A percentile compares a stretch with the other conserved stretches of the same genome.
phyloP scores from a whole-genome alignment of 2,329 filamentous ascomycete genomes.

The Beauveria sp. region DNA sequence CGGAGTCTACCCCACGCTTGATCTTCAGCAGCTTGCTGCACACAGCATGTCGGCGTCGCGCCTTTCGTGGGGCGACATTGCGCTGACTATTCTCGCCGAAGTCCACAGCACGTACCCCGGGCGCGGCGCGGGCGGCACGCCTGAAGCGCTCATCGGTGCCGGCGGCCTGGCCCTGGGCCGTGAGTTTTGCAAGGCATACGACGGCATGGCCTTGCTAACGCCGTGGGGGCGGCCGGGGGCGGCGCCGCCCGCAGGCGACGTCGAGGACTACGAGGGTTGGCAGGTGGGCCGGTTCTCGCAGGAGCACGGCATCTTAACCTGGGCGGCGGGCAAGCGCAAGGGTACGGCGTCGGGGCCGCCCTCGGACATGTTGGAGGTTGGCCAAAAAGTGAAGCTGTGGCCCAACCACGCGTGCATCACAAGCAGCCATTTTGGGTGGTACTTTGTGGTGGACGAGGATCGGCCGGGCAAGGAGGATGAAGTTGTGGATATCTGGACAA shows the following conservation, averaged over 20 bases:
- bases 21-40: slow-evolving; percentile 72
- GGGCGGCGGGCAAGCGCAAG: slow-evolving; percentile 30
- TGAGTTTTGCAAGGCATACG: slow-evolving; percentile 66
- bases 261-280: slow-evolving; percentile 46
- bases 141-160: slow-evolving; percentile 61
- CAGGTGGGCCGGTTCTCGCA: slow-evolving; percentile 66
- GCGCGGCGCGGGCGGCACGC: slow-evolving; percentile 38
- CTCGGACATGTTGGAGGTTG: slow-evolving; percentile 39
- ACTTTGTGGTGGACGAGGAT: slow-evolving; percentile 63
- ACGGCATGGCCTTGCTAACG: slow-evolving; percentile 62
- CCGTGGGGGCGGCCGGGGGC: slow-evolving; percentile 40
- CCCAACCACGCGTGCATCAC: slow-evolving; percentile 78
- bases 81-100: slow-evolving; percentile 62
- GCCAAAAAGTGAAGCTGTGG: slow-evolving; percentile 63
- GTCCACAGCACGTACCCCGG: slow-evolving; percentile 60
- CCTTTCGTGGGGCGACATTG: slow-evolving; percentile 50
- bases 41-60: slow-evolving; percentile 42
- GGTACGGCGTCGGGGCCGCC: slow-evolving; percentile 16
- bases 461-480: slow-evolving; percentile 44
- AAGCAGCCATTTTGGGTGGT: slow-evolving; percentile 63
- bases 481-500: slow-evolving; percentile 65
- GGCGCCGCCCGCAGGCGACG: slow-evolving; percentile 20
- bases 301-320: slow-evolving; percentile 68
- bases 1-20: slow-evolving; percentile 67
- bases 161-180: slow-evolving; percentile 64